Evolutionary conservation across 495 filamentous ascomycete genomes (phyloP).

Genomic region (Parachaetomium inaequale): DNA sequence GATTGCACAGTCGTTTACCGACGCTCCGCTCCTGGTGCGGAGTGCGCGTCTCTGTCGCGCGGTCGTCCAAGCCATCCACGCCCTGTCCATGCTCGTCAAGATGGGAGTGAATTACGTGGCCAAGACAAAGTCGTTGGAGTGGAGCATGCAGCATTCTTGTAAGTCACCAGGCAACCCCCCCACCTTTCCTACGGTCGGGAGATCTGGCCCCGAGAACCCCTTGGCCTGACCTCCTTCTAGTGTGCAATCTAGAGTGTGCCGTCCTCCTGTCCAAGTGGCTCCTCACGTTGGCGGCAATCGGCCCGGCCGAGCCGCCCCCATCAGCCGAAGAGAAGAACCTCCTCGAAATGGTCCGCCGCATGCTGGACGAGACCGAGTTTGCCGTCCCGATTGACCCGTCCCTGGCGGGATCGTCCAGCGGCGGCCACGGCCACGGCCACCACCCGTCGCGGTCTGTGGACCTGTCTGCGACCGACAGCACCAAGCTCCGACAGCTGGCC

Average conservation of each 20-base stretch:
- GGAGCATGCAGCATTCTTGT: constrained; percentile 68
- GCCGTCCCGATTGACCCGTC: constrained; percentile 55
- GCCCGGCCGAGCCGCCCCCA: constrained; percentile 41
- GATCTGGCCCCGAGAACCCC: not conserved
- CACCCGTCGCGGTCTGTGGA: constrained; percentile 37
- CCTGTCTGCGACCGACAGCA: constrained; percentile 42
- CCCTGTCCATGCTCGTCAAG: constrained; percentile 64
- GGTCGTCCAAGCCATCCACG: constrained; percentile 65
- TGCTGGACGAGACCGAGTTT: constrained; percentile 75
- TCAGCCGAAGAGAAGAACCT: constrained; percentile 61
- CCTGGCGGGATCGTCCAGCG: constrained; percentile 32
- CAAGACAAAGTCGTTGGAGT: constrained; percentile 62
- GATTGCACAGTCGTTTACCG: constrained; percentile 56
- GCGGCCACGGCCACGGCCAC: constrained; percentile 27
- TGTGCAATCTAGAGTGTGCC: constrained; percentile 68
- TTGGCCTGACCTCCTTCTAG: constrained; percentile 22
- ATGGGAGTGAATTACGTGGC: constrained; percentile 66
- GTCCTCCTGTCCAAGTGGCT: constrained; percentile 59
- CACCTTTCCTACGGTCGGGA: not conserved
- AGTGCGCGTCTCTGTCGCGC: constrained; percentile 56
- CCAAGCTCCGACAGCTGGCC: constrained; percentile 57
- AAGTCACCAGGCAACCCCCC: constrained; percentile 28
- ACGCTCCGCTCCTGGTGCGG: constrained; percentile 56
- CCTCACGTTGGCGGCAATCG: constrained; percentile 42
- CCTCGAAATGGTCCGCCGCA: constrained; percentile 63